Conservation (phyloP, 176 grass and related monocot species). For the Puya raimondii region DNA sequence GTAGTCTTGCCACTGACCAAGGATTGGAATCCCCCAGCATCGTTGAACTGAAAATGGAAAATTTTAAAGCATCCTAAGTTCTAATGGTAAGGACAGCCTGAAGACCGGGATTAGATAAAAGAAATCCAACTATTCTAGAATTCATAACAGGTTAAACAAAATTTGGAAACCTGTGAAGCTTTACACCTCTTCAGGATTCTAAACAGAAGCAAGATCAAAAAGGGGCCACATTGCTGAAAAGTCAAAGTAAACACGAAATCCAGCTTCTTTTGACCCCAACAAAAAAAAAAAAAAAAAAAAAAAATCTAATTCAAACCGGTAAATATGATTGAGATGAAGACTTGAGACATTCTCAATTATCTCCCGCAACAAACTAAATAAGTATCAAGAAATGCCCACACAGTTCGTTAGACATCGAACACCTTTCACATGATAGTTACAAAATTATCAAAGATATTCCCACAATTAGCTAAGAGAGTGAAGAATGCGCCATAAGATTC, state of each 20-base stretch:
- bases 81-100: background rate
- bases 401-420: no score
- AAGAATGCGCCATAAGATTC: no score
- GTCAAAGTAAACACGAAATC: background rate
- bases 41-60: conserved; percentile 67
- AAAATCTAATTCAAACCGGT: no score
- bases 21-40: conserved; percentile 79
- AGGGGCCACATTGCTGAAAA: no score
- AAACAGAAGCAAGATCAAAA: background rate
- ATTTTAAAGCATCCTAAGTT: background rate
- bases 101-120: background rate
- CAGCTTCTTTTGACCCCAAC: background rate
- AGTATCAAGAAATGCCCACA: no score
- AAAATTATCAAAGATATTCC: no score
- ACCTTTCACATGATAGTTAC: no score
- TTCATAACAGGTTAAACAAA: background rate
- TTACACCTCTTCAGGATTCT: background rate
- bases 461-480: no score
- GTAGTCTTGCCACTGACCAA: conserved; percentile 65
- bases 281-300: no score
- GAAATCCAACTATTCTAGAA: background rate
- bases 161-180: background rate
- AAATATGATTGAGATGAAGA: no score
- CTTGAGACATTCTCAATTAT: no score
- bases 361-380: no score